Base-by-base conservation (phyloP, 2,329 filamentous ascomycete genomes). In the Thermothelomyces thermophilus region DNA sequence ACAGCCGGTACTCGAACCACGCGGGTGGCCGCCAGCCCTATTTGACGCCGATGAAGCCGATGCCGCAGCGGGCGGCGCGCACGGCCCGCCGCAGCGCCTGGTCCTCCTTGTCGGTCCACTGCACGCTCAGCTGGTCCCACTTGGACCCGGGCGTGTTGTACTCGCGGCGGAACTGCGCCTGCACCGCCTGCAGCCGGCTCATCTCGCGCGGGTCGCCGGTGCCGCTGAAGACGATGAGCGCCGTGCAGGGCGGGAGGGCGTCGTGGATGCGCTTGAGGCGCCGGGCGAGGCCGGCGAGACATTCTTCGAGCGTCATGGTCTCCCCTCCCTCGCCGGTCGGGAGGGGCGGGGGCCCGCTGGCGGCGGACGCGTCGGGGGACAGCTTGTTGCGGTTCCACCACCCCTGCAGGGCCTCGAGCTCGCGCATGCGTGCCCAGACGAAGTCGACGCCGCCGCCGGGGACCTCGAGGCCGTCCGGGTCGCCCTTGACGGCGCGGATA, bases 141-240 rank as follows among this genome's bases (percentile, higher is more conserved):
- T 83, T 83, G 55, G 71, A 77, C 11, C 79, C 77, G 0, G 76
- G 76, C 8, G 74, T 76, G 64, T 82, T 80, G 63, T 82, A 85
- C 65, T 86, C 82, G 58, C 73, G 74, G 62, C 76, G 79, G 70
- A 77, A 83, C 64, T 77, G 74, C 6, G 72, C 63, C 44, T 84
- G 77, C 71, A 82, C 69, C 19, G 73, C 73, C 68, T 83, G 79
- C 57, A 85, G 68, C 35, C 73, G 70, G 52, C 74, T 75, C 80
- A 85, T 83, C 60, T 80, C 76, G 30, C 81, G 75, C n/a, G 82
- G 82, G 59, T 86, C 80, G 34, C 83, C 83, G 5, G 78, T 83
- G 54, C 83, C 83, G 57, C 77, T 82, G 65, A 82, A 81, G 30
- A 86, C 68, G 40, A 86, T 73, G 48, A 86, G 72, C 2, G 74